Base-by-base conservation (phyloP, 2,329 filamentous ascomycete genomes). In the Arthrobotrys musiformis region DNA sequence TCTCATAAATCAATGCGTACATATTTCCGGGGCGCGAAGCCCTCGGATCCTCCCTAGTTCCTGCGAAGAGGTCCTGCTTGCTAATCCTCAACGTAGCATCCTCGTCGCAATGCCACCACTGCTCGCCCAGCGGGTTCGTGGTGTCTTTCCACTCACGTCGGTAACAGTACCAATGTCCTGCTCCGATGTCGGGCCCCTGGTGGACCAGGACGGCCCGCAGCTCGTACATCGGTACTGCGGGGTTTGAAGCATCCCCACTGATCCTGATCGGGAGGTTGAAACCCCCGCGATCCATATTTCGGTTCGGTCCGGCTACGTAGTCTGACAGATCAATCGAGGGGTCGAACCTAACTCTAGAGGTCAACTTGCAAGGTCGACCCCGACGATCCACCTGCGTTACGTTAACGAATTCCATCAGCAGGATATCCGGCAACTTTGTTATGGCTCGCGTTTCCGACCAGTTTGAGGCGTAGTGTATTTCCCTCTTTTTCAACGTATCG, bases 51-150 rank as follows among this genome's bases (percentile, higher is more conserved):
- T 69, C 70, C 13, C 11, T 35, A 4, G 0, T 30, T 11, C 8
- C 50, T 7, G 37, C 24, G 42, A 76, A 70, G 1, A 76, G 11
- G 0, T 69, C 63, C 9, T 56, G 28, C 26, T 60, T 75, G 6
- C 4, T 64, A 1, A 76, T 40, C 24, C 64, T 64, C 15, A 64
- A 9, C 40, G 72, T 76, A 17, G 6, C 9, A 1, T 11, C 37
- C 11, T 76, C 72, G 19, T 76, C 54, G 17, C 72, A 76, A 22
- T 56, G 44, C 72, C 72, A 76, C 72, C 72, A 76, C 30, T 76
- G 63, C 30, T 70, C 58, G 0, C 48, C n/a, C 6, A 54, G 6
- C 5, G 56, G 35, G 19, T 30, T 60, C 4, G 2, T 28, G 2
- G 26, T 22, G n/a, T 58, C 62, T 17, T 61, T 24, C 72, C 72